phyloP scores from a whole-genome alignment of 768 basidiomycete genomes.

The Leucocoprinus leucothites region DNA sequence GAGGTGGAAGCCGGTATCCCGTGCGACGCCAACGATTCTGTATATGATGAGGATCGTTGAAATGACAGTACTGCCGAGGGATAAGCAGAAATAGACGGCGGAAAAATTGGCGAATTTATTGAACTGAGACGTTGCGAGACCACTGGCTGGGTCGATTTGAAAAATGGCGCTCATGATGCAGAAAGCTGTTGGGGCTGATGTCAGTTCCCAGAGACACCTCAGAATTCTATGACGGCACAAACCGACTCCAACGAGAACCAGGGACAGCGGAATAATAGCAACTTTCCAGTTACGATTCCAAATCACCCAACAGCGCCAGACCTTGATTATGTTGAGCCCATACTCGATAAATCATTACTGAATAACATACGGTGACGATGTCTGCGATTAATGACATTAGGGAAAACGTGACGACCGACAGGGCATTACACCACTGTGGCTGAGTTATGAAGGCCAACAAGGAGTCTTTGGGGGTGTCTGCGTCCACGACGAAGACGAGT shows the following conservation, averaged over 20 bases:
- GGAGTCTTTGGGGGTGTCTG: background rate
- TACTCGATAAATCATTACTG: background rate
- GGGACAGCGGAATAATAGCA: background rate
- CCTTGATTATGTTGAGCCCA: background rate
- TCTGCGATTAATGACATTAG: background rate
- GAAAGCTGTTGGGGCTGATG: background rate
- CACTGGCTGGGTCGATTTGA: background rate
- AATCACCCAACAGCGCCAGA: constrained; percentile 1
- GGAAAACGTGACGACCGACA: background rate
- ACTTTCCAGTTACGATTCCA: constrained; percentile 1
- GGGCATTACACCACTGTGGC: background rate
- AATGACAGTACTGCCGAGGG: constrained; percentile 4
- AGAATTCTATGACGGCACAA: background rate
- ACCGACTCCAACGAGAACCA: background rate
- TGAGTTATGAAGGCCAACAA: background rate
- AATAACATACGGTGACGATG: background rate
- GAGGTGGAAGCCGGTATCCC: background rate
- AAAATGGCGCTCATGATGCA: background rate
- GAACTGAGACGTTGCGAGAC: background rate
- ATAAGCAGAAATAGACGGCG: constrained; percentile 5
- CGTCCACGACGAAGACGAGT: background rate
- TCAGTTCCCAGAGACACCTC: background rate
- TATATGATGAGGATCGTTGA: constrained; percentile 3
- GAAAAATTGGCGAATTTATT: constrained; percentile 5
- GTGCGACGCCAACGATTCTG: background rate